Evolutionary conservation across 257 asterid species (phyloP).

Genomic region (Salvia miltiorrhiza): DNA sequence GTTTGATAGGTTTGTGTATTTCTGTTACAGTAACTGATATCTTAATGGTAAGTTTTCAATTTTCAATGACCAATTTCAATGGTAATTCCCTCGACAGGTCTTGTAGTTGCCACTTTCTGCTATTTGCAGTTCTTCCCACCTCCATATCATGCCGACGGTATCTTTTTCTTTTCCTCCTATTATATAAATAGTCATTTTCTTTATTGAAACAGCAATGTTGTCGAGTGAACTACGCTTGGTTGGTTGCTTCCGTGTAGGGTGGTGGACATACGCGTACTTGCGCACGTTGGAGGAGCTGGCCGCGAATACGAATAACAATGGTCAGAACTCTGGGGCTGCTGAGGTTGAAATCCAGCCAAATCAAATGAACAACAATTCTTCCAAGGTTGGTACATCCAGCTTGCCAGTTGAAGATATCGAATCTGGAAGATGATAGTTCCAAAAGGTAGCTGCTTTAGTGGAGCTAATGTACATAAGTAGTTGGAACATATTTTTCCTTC

Average conservation of each 20-base stretch:
- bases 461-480: background rate
- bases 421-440: constrained; percentile 48
- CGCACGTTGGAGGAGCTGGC: constrained; percentile 47
- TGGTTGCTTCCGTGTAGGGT: constrained; percentile 38
- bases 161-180: background rate
- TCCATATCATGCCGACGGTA: constrained; percentile 70
- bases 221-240: background rate
- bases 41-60: background rate
- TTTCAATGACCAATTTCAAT: background rate
- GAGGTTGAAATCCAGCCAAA: constrained; percentile 36
- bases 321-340: constrained; percentile 10
- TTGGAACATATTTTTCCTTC: background rate
- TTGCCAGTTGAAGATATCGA: constrained; percentile 45
- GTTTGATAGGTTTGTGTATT: constrained; percentile 58
- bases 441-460: background rate
- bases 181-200: background rate
- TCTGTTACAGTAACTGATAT: background rate
- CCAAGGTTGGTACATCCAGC: constrained; percentile 12
- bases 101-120: constrained; percentile 59
- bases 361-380: constrained; percentile 26
- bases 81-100: constrained; percentile 40
- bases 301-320: constrained; percentile 13
- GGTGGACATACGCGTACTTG: constrained; percentile 60
- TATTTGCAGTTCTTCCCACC: constrained; percentile 91
- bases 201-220: background rate